phyloP scores from a whole-genome alignment of 805 yeast genomes.

The Hanseniaspora meyeri region DNA sequence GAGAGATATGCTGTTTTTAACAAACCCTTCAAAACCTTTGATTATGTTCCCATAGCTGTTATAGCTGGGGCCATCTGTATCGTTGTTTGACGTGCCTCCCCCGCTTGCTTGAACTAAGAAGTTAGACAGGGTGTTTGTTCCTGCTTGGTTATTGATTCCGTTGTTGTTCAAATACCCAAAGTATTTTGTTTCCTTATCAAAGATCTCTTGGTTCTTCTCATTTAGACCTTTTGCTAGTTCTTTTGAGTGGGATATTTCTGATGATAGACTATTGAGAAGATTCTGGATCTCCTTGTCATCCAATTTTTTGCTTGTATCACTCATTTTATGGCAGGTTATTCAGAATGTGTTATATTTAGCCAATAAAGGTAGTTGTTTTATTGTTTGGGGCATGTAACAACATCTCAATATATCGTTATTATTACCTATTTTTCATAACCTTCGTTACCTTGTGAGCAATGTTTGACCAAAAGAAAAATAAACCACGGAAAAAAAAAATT shows the following conservation, averaged over 20 bases:
- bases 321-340: not conserved
- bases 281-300: not conserved
- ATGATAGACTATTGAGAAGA: not conserved
- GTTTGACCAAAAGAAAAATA: too few species aligned
- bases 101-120: not conserved
- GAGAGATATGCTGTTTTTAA: conserved; percentile 5
- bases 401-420: too few species aligned
- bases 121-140: not conserved
- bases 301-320: not conserved
- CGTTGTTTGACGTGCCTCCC: not conserved
- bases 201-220: conserved; percentile 11
- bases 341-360: not conserved
- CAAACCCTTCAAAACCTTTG: conserved; percentile 13
- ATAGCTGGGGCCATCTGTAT: conserved; percentile 6
- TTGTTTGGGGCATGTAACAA: too few species aligned
- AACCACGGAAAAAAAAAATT: too few species aligned
- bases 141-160: not conserved
- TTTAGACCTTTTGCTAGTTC: not conserved
- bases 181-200: conserved; percentile 12
- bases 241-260: not conserved
- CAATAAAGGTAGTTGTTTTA: too few species aligned
- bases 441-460: too few species aligned
- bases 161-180: conserved; percentile 9
- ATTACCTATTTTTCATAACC: too few species aligned
- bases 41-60: conserved; percentile 13